phyloP scores from a whole-genome alignment of 352 stramenopile species.

The Halophytophthora batemanensis region DNA sequence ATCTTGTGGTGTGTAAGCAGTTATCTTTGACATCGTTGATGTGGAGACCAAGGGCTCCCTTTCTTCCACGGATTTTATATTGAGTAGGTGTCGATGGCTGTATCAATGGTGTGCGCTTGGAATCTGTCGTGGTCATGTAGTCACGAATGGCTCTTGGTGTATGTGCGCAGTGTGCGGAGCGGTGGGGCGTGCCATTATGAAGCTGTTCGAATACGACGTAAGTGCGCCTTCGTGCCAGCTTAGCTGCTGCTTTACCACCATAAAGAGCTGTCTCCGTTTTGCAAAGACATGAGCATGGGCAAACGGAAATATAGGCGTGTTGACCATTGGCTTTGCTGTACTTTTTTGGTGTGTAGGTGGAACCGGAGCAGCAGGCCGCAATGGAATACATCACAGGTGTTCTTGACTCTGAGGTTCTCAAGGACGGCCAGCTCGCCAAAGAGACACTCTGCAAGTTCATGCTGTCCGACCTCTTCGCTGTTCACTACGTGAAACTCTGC shows the following conservation, averaged over 20 bases:
- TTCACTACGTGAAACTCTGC: constrained; percentile 67
- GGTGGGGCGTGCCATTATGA: constrained; percentile 46
- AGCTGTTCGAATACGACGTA: constrained; percentile 54
- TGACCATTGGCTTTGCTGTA: constrained; percentile 1
- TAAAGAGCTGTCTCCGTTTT: neutral
- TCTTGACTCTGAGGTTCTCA: constrained; percentile 26
- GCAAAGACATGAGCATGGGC: no score
- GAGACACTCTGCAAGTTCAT: constrained; percentile 44
- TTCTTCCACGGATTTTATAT: constrained; percentile 39
- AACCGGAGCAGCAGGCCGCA: constrained; percentile 31
- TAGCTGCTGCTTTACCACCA: neutral
- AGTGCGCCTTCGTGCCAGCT: neutral
- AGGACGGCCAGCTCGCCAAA: constrained; percentile 28
- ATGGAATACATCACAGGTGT: constrained; percentile 46
- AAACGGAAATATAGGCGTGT: neutral
- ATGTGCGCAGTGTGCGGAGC: constrained; percentile 38
- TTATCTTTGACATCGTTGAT: constrained; percentile 65
- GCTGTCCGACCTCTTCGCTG: constrained; percentile 43
- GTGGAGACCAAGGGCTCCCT: constrained; percentile 29
- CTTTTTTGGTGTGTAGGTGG: constrained; percentile 17
- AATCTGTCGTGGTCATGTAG: neutral
- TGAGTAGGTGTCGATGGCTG: constrained; percentile 29
- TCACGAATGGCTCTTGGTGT: constrained; percentile 3
- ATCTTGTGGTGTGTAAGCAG: no score
- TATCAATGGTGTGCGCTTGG: no score